Conservation (phyloP, 1,139 yeast species). For the Debaryomyces udenii region DNA sequence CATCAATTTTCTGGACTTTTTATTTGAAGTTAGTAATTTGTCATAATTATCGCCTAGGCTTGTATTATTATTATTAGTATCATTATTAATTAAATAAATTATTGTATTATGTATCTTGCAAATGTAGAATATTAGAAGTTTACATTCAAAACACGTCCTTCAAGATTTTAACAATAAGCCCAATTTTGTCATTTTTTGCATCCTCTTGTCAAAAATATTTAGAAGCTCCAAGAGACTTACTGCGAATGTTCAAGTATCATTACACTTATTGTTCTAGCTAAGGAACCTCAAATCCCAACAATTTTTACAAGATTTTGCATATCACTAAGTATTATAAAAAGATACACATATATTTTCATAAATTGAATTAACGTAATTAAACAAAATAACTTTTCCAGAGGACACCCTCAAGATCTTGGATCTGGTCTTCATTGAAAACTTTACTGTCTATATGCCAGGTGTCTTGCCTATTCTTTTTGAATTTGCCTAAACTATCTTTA, state of each 20-base stretch:
- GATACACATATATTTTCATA: not conserved
- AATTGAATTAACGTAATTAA: conserved; percentile 24
- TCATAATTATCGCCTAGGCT: conserved; percentile 15
- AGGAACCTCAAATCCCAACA: too few relatives aligned
- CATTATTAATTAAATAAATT: not conserved
- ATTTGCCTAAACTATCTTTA: conserved; percentile 77
- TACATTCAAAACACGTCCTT: too few relatives aligned
- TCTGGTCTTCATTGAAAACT: conserved; percentile 75
- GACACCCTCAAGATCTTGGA: conserved; percentile 93
- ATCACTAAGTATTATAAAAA: too few relatives aligned
- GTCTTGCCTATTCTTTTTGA: conserved; percentile 91
- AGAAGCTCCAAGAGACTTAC: not conserved
- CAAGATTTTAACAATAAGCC: too few relatives aligned
- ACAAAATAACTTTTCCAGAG: conserved; percentile 92
- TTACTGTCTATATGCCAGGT: conserved; percentile 93
- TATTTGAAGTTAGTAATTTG: conserved; percentile 60
- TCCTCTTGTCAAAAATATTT: not conserved
- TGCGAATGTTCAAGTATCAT: not conserved
- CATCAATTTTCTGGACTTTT: conserved; percentile 75
- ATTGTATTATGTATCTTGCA: too few relatives aligned
- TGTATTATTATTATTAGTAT: conserved; percentile 4
- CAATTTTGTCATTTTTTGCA: not conserved
- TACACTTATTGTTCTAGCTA: too few relatives aligned
- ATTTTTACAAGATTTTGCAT: too few relatives aligned
- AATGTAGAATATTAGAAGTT: too few relatives aligned